phyloP scores from a whole-genome alignment of 208 protist genomes.

The Angomonas desouzai region DNA sequence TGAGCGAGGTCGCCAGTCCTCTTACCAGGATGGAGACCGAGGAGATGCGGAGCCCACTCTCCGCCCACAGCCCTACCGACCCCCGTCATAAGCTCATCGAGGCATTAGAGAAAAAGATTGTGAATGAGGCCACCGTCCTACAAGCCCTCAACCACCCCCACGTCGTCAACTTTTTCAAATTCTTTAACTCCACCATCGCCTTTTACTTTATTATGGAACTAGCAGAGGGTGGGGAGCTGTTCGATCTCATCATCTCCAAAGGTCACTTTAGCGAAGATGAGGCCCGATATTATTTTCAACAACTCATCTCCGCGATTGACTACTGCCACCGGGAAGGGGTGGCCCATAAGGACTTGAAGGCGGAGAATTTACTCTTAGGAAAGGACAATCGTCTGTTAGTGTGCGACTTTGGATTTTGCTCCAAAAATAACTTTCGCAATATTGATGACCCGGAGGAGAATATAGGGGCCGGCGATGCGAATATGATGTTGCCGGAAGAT shows the following conservation, averaged over 20 bases:
- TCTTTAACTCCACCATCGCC: slow-evolving; percentile 73
- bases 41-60: neutral
- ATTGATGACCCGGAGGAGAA: slow-evolving; percentile 46
- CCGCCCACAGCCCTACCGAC: neutral
- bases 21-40: neutral
- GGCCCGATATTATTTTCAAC: slow-evolving; percentile 90
- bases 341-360: slow-evolving; percentile 88
- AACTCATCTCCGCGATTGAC: slow-evolving; percentile 92
- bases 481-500: slow-evolving; percentile 25
- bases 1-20: slow-evolving; percentile 5
- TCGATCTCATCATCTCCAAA: slow-evolving; percentile 89
- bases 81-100: slow-evolving; percentile 21
- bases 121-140: slow-evolving; percentile 87
- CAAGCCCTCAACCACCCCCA: slow-evolving; percentile 86
- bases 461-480: slow-evolving; percentile 30
- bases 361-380: slow-evolving; percentile 85
- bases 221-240: slow-evolving; percentile 91
- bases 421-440: slow-evolving; percentile 46
- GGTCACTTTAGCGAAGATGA: slow-evolving; percentile 81
- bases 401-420: slow-evolving; percentile 90
- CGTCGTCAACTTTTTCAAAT: slow-evolving; percentile 87
- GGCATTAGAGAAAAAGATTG: slow-evolving; percentile 51
- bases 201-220: slow-evolving; percentile 92
- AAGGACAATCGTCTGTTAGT: slow-evolving; percentile 69
- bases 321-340: slow-evolving; percentile 92